Base-by-base conservation (phyloP, 2,329 filamentous ascomycete species). In the Daldinia eschscholtzii region DNA sequence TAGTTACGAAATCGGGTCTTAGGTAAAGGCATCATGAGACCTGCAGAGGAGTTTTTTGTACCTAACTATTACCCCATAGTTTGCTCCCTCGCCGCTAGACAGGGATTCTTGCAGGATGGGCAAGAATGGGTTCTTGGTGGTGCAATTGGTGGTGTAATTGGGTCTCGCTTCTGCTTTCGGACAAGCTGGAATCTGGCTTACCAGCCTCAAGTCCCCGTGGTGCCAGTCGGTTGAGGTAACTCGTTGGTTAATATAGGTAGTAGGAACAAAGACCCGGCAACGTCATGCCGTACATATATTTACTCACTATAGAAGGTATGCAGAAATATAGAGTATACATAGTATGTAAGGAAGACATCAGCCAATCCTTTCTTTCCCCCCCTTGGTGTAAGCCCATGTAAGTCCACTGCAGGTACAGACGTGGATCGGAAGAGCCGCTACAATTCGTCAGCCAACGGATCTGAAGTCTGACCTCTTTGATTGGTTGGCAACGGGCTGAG, bases 41-140 rank as follows among this genome's bases (percentile, higher is more conserved):
- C 48, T 58, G 46, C 48, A 66, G 61, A 64, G 48, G 59, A 71
- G 67, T 76, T 76, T 76, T 70, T 61, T 63, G 73, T 76, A 72
- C 73, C 72, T 77, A 77, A 77, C 64, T 42, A 76, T 77, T 77
- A 77, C 76, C 76, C 76, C 74, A 77, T 77, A 76, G 75, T 72
- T 76, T 77, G 70, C 71, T 70, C 59, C 57, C 67, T 72, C 26
- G 61, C 60, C 70, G 44, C 64, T 70, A 61, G 62, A 65, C 70
- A 68, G 67, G 67, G 64, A 28, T 39, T 57, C 26, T 3, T 61
- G 20, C 61, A 55, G 30, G 33, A 55, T 55, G 52, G 52, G 70
- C 59, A 63, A 67, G 56, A 52, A 65, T 64, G 64, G 64, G 3
- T 58, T 67, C 58, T 41, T 53, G 61, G 64, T 71, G 70, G 64